Evolutionary conservation across 768 basidiomycete species (phyloP).

Genomic region (Boletus subcaerulescens): DNA sequence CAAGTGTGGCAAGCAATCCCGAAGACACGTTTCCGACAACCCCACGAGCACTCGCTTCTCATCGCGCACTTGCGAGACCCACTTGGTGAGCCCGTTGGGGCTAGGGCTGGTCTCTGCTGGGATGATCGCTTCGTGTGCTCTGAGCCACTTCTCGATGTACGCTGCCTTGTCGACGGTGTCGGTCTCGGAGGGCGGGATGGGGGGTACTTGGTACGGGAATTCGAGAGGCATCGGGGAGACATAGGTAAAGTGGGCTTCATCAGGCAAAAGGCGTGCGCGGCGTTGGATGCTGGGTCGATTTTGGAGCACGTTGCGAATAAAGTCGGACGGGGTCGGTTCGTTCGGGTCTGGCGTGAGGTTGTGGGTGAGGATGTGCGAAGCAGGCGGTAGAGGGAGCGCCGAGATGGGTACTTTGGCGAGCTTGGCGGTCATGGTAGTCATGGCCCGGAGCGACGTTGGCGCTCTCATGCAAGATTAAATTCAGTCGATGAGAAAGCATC

Average conservation of each 20-base stretch:
- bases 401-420: slow-evolving; percentile 38
- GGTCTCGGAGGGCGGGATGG: slow-evolving; percentile 43
- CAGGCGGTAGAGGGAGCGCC: slow-evolving; percentile 45
- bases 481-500: too few relatives aligned
- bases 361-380: slow-evolving; percentile 39
- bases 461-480: slow-evolving; percentile 16
- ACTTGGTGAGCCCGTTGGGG: slow-evolving; percentile 41
- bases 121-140: slow-evolving; percentile 56
- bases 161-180: slow-evolving; percentile 52
- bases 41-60: slow-evolving; percentile 63
- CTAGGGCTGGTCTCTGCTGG: slow-evolving; percentile 1
- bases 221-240: slow-evolving; percentile 77
- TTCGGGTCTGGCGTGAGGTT: slow-evolving; percentile 60
- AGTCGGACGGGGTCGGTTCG: slow-evolving; percentile 50
- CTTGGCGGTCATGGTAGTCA: slow-evolving; percentile 19
- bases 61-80: slow-evolving; percentile 48
- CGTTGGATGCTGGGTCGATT: slow-evolving; percentile 64
- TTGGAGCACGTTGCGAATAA: slow-evolving; percentile 47
- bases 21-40: slow-evolving; percentile 61
- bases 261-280: slow-evolving; percentile 57
- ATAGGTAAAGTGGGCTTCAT: slow-evolving; percentile 70
- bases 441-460: slow-evolving; percentile 3
- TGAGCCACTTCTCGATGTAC: slow-evolving; percentile 77
- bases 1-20: slow-evolving; percentile 79
- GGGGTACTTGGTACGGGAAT: slow-evolving; percentile 79